These are phyloP conservation scores for Chenopodium formosanum DNA, from an alignment of 148 eudicot species.

Conservation along the genomic window DNA sequence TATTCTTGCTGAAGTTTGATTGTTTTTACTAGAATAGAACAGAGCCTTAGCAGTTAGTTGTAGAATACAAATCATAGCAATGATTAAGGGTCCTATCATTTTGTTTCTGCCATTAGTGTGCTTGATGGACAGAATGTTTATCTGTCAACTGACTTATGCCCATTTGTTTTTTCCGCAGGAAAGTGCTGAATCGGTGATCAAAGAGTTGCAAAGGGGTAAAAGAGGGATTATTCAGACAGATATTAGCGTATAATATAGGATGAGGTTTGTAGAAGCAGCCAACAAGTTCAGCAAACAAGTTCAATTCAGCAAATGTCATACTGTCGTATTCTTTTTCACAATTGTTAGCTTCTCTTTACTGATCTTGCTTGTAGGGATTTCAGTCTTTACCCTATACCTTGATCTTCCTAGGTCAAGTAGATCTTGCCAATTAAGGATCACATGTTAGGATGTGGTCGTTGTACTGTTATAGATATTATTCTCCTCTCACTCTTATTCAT, in stretches of 20 bases:
- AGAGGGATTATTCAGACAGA: constrained; percentile 12
- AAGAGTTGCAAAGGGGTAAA: constrained; percentile 2
- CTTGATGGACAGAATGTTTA: neutral
- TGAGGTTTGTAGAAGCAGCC: neutral
- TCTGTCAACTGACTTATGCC: neutral
- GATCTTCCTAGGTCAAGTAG: neutral
- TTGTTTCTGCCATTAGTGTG: neutral
- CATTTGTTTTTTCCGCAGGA: constrained; percentile 8
- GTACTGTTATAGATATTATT: neutral
- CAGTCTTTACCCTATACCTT: neutral
- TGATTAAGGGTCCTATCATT: neutral
- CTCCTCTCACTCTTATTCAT: neutral
- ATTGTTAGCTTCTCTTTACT: neutral
- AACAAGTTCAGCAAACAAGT: neutral
- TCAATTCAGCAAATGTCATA: too few relatives aligned
- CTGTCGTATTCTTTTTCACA: neutral
- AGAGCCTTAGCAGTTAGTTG: neutral
- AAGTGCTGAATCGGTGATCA: constrained; percentile 6
- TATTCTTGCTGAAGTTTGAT: neutral
- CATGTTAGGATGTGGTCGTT: neutral
- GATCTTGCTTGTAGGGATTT: neutral
- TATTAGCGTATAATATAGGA: neutral
- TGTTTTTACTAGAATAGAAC: neutral
- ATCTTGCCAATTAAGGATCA: neutral
- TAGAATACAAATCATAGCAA: neutral